Base-by-base conservation (phyloP, 352 stramenopile genomes). In the Pythium coloratum region DNA sequence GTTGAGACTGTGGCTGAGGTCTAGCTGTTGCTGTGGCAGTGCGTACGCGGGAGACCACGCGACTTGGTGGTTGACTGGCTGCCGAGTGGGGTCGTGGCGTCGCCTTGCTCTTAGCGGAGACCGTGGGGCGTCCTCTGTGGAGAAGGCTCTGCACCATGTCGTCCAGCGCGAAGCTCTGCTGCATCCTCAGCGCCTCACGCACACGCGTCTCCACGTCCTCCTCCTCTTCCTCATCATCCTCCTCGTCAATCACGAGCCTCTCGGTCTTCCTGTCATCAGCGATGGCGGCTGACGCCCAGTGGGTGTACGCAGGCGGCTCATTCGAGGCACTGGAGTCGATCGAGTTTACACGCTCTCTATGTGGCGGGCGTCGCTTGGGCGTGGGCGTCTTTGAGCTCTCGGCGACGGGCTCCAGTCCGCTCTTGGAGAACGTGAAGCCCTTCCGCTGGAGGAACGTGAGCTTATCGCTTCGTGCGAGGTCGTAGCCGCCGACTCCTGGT, bases 81-180 rank as follows among this genome's bases (percentile, higher is more conserved):
- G 53, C 46, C 0, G 49, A 34, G 1, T n/a, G 50, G 1, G 28
- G 42, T 33, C 28, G 55, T 13, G 18, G 5, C 32, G 28, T 66
- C n/a, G 28, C 59, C 63, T 38, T 82, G 60, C 9, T 28, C 10
- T 38, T 3, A 9, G 8, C 4, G 6, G 20, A 28, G 34, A 42
- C 18, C 5, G n/a, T 13, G 16, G 53, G 14, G 16, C 28, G 36
- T 4, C 54, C 53, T 13, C 62, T 28, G 49, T 70, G 64, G 3
- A 86, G 53, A 13, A 91, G 75, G 32, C 76, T 71, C 30, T 88
- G 74, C 58, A 86, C 67, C 38, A 91, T 77, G 30, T 89, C 77
- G 47, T 78, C 62, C 46, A 89, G 76, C 47, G 78, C 80, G 55
- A 89, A 72, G 24, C 69, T 76, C 54, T 89, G 81, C 53, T 89